A percentile compares a stretch with the other conserved stretches of the same genome.
phyloP scores from a whole-genome alignment of 1,139 yeast genomes.

The Wickerhamomyces sp. region DNA sequence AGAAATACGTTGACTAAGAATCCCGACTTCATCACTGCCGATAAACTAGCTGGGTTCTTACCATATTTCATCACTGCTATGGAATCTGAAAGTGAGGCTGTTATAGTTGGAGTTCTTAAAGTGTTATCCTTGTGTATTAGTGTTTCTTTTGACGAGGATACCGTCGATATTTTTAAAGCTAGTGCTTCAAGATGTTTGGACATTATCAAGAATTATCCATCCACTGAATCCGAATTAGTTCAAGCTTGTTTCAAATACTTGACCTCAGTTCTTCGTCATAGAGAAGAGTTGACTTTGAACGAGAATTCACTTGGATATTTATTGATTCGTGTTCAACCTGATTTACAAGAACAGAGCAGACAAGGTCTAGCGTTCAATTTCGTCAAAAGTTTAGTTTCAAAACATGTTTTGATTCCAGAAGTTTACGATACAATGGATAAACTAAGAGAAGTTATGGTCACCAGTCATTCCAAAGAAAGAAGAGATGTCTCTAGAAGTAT shows the following conservation, averaged over 20 bases:
- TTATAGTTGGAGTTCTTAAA: constrained; percentile 62
- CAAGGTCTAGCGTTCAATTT: constrained; percentile 89
- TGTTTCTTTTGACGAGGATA: constrained; percentile 56
- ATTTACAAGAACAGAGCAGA: constrained; percentile 82
- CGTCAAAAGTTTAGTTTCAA: constrained; percentile 66
- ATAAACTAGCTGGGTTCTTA: constrained; percentile 66
- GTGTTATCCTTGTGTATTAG: constrained; percentile 57
- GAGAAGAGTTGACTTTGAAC: constrained; percentile 59
- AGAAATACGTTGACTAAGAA: constrained; percentile 67
- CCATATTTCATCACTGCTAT: constrained; percentile 65
- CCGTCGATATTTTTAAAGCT: constrained; percentile 46
- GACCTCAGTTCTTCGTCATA: constrained; percentile 68
- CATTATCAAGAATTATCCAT: constrained; percentile 69
- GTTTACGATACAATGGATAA: constrained; percentile 85
- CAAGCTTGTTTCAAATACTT: constrained; percentile 76
- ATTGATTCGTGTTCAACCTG: constrained; percentile 75
- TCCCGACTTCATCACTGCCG: constrained; percentile 48
- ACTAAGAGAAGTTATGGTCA: constrained; percentile 81
- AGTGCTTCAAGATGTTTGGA: constrained; percentile 62
- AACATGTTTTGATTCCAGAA: constrained; percentile 78
- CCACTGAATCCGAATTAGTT: constrained; percentile 76
- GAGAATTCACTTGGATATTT: constrained; percentile 73
- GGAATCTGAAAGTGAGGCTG: constrained; percentile 66
- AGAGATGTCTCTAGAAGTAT: constrained; percentile 83
- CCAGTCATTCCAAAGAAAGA: constrained; percentile 78